Conservation (phyloP, 2,329 filamentous ascomycete species). For the Xylaria arbuscula region DNA sequence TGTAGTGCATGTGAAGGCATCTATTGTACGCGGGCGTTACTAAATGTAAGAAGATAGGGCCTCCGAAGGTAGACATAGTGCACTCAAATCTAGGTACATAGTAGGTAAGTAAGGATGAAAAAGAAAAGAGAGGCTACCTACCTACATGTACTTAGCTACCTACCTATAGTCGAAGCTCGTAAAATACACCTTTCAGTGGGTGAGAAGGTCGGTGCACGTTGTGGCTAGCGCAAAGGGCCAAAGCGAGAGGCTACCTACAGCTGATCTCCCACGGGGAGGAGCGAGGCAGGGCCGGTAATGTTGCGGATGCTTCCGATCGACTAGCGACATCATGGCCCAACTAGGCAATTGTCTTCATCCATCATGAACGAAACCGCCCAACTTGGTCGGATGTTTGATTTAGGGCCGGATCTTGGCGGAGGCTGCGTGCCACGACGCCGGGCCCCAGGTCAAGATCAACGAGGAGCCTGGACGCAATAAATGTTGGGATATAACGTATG, state of each 20-base stretch:
- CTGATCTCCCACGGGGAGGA: not conserved
- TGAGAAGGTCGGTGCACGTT: not conserved
- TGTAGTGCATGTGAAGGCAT: not conserved
- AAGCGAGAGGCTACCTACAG: constrained; percentile 15
- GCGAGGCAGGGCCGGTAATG: constrained; percentile 14
- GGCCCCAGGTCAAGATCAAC: constrained; percentile 14
- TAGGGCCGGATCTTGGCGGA: constrained; percentile 18
- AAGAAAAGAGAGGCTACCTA: too few species aligned
- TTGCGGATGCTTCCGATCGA: constrained; percentile 15
- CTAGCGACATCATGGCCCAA: constrained; percentile 10
- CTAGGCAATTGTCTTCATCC: constrained; percentile 21
- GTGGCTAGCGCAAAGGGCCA: not conserved
- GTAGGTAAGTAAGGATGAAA: too few species aligned
- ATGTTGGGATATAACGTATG: not conserved
- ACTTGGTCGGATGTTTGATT: constrained; percentile 14
- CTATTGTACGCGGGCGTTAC: too few species aligned
- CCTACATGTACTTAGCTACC: too few species aligned
- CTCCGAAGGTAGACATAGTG: too few species aligned
- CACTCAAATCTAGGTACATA: too few species aligned
- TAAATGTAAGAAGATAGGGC: too few species aligned
- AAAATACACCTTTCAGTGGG: too few species aligned
- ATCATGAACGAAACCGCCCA: not conserved
- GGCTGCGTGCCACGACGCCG: constrained; percentile 22
- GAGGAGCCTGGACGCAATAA: constrained; percentile 7
- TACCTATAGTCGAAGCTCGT: too few species aligned